A percentile compares a stretch with the other conserved stretches of the same genome.
Conservation (phyloP, 768 basidiomycete genomes). For the Pleurotus pulmonarius region DNA sequence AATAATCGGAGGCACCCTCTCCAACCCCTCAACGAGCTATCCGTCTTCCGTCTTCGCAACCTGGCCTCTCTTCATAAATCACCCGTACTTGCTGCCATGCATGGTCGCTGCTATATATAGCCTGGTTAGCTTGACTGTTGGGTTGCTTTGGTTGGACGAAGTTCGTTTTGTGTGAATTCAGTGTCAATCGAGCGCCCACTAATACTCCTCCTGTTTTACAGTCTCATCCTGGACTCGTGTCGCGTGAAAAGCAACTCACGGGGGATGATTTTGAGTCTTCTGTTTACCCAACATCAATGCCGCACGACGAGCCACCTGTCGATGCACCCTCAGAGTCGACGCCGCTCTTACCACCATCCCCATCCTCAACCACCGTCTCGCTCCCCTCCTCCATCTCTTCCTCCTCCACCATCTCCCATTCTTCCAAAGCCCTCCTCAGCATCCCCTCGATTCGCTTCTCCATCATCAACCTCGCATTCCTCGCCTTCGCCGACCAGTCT, state of each 20-base stretch:
- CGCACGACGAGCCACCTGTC: too few relatives aligned
- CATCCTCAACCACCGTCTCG: too few relatives aligned
- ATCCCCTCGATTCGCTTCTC: slow-evolving; percentile 16
- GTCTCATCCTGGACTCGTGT: too few relatives aligned
- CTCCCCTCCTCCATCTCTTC: too few relatives aligned
- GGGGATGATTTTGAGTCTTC: too few relatives aligned
- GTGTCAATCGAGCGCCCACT: background rate
- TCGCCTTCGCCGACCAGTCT: slow-evolving; percentile 33
- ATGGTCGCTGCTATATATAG: slow-evolving; percentile 19
- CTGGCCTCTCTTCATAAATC: slow-evolving; percentile 12
- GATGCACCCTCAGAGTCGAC: too few relatives aligned
- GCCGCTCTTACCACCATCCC: too few relatives aligned
- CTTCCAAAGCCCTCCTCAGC: too few relatives aligned
- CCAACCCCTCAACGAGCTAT: slow-evolving; percentile 26
- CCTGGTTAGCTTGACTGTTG: slow-evolving; percentile 17
- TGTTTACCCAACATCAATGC: too few relatives aligned
- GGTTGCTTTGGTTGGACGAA: slow-evolving; percentile 23
- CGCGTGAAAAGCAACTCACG: too few relatives aligned
- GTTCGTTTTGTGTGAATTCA: slow-evolving; percentile 20
- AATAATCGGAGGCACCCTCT: slow-evolving; percentile 28
- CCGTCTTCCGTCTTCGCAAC: slow-evolving; percentile 19
- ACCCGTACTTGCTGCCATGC: slow-evolving; percentile 37
- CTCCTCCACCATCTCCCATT: too few relatives aligned
- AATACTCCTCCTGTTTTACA: too few relatives aligned
- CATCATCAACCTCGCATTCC: background rate